Conservation (phyloP, 768 basidiomycete species). For the Mycena albidolilacea region DNA sequence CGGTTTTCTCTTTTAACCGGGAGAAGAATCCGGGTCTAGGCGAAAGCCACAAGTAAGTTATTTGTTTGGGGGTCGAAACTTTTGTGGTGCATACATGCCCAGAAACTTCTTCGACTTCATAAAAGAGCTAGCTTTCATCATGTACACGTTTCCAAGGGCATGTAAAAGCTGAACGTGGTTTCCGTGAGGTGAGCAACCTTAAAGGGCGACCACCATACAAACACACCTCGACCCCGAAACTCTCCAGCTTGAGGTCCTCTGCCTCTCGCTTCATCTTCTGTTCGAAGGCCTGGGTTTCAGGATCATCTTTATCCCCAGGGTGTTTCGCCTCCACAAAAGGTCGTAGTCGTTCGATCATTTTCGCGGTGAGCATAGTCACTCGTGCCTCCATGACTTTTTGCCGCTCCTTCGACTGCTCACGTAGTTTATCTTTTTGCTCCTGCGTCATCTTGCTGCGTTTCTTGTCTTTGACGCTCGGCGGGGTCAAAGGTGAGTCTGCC, state of each 20-base stretch:
- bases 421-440: conserved; percentile 89
- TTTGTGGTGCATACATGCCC: conserved; percentile 75
- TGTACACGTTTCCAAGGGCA: conserved; percentile 92
- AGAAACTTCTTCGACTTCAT: conserved; percentile 93
- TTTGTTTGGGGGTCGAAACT: background rate
- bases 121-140: conserved; percentile 92
- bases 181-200: conserved; percentile 13
- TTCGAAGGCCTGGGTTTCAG: conserved; percentile 87
- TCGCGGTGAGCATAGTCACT: conserved; percentile 79
- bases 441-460: conserved; percentile 72
- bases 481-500: conserved; percentile 32
- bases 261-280: conserved; percentile 85
- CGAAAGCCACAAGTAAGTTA: conserved; percentile 1
- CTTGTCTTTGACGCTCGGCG: conserved; percentile 55
- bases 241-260: conserved; percentile 96
- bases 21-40: conserved; percentile 92
- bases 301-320: conserved; percentile 85
- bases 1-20: conserved; percentile 93
- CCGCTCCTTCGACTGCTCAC: conserved; percentile 86
- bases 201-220: background rate
- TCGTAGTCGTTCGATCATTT: conserved; percentile 87
- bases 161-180: conserved; percentile 77
- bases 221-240: conserved; percentile 93
- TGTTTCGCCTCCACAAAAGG: conserved; percentile 93
- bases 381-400: conserved; percentile 86